Evolutionary conservation across 2,329 filamentous ascomycete genomes (phyloP), one percentile per base, ranked within the genome.

Genomic region (Aspergillus amoenus): DNA sequence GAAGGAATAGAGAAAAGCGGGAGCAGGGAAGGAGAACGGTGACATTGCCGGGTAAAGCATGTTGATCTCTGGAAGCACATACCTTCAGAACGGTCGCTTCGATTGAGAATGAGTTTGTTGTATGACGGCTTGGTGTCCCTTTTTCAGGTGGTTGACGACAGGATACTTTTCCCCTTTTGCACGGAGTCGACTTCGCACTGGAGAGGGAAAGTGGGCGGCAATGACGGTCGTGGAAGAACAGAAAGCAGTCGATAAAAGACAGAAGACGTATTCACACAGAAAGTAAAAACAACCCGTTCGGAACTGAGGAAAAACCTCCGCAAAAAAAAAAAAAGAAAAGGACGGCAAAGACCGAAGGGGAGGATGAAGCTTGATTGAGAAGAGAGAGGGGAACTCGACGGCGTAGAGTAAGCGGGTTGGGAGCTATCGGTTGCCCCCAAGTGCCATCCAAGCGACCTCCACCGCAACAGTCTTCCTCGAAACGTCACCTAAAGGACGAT

Each of bases 341-440:
- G 46, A 55, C 41, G 40, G 43, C 47, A 55, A 54, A 52, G 50
- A 55, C 51, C 41, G 58, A 62, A 59, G 51, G 60, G 59, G 57
- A 63, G 65, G 57, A 63, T 59, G 62, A 61, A 61, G 61, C 57
- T 61, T 27, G 55, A 60, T 50, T 55, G 54, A 55, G 27, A 55
- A 55, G 54, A 64, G 46, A 60, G 63, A 57, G 61, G 62, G 58
- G 59, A 59, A 60, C 51, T 45, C 49, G 61, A 58, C 47, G 52
- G 63, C 62, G 37, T 27, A 59, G 55, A 63, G 59, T 63, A 59
- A 63, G 63, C 59, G 62, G 64, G 64, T 47, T 63, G 60, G 60
- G 55, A 62, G 60, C 58, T 60, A 56, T 60, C 60, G 61, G 58
- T 59, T 53, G 56, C 63, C 60, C 63, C 62, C 59, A 62, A 59